Percentiles rank a stretch among this genome's conserved stretches.
phyloP scores from a whole-genome alignment of 805 yeast genomes.

The Kodamaea neixiangensis region DNA sequence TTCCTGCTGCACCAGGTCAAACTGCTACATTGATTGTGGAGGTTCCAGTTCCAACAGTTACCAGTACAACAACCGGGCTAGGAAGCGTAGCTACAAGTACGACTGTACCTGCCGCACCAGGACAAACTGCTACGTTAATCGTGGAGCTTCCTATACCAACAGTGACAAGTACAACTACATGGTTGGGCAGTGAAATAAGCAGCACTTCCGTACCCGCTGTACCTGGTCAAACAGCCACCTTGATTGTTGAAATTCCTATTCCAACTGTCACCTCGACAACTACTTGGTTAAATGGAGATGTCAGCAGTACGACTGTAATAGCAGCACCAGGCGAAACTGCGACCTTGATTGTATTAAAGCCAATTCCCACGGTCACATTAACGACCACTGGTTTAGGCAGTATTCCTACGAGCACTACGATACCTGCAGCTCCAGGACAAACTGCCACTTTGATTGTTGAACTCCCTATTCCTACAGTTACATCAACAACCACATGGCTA shows the following conservation, averaged over 20 bases:
- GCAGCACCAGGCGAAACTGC: slow-evolving; percentile 10
- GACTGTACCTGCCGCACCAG: slow-evolving; percentile 9
- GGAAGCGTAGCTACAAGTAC: background rate
- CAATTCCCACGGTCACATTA: slow-evolving; percentile 4
- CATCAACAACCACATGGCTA: slow-evolving; percentile 5
- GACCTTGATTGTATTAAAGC: slow-evolving; percentile 12
- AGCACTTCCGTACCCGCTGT: background rate
- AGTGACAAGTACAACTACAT: slow-evolving; percentile 15
- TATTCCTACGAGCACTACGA: slow-evolving; percentile 3
- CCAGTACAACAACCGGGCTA: background rate
- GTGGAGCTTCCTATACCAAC: slow-evolving; percentile 15
- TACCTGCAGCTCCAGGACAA: slow-evolving; percentile 10
- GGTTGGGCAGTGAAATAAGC: slow-evolving; percentile 14
- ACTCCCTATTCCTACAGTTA: slow-evolving; percentile 14
- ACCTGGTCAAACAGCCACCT: slow-evolving; percentile 14
- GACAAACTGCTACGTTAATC: slow-evolving; percentile 13
- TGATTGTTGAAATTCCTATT: slow-evolving; percentile 14
- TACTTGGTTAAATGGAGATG: slow-evolving; percentile 12
- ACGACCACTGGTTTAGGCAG: slow-evolving; percentile 18
- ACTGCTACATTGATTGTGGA: slow-evolving; percentile 16
- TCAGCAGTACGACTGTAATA: background rate
- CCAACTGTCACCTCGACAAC: slow-evolving; percentile 8
- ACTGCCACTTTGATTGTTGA: slow-evolving; percentile 15
- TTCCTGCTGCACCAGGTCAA: slow-evolving; percentile 8
- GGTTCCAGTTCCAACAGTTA: slow-evolving; percentile 13